phyloP scores from a whole-genome alignment of 805 yeast species.

The Spathaspora girioi region DNA sequence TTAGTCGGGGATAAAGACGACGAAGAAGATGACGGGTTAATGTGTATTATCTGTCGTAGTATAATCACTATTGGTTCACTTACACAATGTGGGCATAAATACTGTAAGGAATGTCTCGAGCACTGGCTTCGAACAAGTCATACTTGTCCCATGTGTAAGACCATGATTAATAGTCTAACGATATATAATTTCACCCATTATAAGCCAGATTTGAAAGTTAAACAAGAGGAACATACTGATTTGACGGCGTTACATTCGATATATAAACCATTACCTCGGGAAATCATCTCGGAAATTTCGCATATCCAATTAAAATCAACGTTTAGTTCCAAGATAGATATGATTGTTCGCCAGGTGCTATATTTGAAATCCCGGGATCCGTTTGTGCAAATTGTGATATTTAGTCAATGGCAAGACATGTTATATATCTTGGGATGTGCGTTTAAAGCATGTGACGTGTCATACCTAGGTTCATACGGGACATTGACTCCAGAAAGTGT shows the following conservation, averaged over 20 bases:
- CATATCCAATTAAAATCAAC: constrained; percentile 27
- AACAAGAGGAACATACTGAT: constrained; percentile 27
- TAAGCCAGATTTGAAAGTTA: constrained; percentile 48
- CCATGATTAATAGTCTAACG: constrained; percentile 43
- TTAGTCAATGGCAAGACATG: constrained; percentile 86
- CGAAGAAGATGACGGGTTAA: constrained; percentile 34
- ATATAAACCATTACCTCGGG: constrained; percentile 43
- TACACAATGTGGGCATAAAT: constrained; percentile 89
- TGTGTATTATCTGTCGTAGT: constrained; percentile 78
- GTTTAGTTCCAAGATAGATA: constrained; percentile 86
- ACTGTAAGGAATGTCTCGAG: constrained; percentile 75
- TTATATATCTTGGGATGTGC: constrained; percentile 65
- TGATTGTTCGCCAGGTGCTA: constrained; percentile 67
- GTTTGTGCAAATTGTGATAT: constrained; percentile 74
- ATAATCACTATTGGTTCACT: constrained; percentile 71
- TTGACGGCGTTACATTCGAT: constrained; percentile 28
- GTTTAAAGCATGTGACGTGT: constrained; percentile 53
- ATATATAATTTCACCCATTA: constrained; percentile 68
- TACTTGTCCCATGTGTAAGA: constrained; percentile 82
- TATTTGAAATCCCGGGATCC: constrained; percentile 58
- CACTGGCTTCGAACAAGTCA: constrained; percentile 62
- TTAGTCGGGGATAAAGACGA: constrained; percentile 16
- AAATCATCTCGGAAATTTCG: constrained; percentile 42
- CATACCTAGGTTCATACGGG: constrained; percentile 53
- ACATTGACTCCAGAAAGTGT: constrained; percentile 30